phyloP scores from a whole-genome alignment of 805 yeast genomes.

The Blastobotrys peoriensis region DNA sequence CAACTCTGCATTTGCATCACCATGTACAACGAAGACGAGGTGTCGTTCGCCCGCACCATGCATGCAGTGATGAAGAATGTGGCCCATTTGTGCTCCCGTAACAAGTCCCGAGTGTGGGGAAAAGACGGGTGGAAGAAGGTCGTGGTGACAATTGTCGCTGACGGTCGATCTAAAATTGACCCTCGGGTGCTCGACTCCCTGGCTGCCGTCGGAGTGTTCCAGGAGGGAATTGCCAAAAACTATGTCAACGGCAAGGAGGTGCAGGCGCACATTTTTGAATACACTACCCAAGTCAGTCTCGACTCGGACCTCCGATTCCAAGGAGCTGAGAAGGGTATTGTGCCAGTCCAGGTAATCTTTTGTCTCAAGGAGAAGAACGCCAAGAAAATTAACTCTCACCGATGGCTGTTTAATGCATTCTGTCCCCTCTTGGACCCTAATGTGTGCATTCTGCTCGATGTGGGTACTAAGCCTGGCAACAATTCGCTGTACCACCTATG shows the following conservation, averaged over 20 bases:
- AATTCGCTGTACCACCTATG: slow-evolving; percentile 88
- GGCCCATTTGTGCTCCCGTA: slow-evolving; percentile 77
- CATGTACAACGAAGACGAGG: slow-evolving; percentile 95
- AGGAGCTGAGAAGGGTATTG: slow-evolving; percentile 83
- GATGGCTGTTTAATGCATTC: slow-evolving; percentile 95
- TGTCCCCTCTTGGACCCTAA: slow-evolving; percentile 91
- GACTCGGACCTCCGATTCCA: slow-evolving; percentile 85
- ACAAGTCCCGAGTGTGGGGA: slow-evolving; percentile 87
- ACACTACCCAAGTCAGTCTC: slow-evolving; percentile 90
- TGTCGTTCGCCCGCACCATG: slow-evolving; percentile 83
- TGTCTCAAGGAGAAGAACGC: slow-evolving; percentile 89
- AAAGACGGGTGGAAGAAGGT: slow-evolving; percentile 95
- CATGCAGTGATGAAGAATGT: slow-evolving; percentile 92
- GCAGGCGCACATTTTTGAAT: slow-evolving; percentile 89
- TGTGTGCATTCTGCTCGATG: slow-evolving; percentile 83
- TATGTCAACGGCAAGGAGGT: slow-evolving; percentile 88
- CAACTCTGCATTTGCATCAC: slow-evolving; percentile 90
- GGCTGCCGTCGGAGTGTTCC: slow-evolving; percentile 94
- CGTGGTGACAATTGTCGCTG: slow-evolving; percentile 85
- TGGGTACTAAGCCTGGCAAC: slow-evolving; percentile 93
- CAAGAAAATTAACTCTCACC: slow-evolving; percentile 92
- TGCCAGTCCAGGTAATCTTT: slow-evolving; percentile 90
- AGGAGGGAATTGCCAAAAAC: slow-evolving; percentile 95
- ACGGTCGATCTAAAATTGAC: slow-evolving; percentile 86
- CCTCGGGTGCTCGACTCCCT: slow-evolving; percentile 81